A percentile compares a stretch with the other conserved stretches of the same genome.
These are phyloP conservation scores for Blastobotrys attinorum DNA, from an alignment of 805 yeast species.

Conservation along the genomic window DNA sequence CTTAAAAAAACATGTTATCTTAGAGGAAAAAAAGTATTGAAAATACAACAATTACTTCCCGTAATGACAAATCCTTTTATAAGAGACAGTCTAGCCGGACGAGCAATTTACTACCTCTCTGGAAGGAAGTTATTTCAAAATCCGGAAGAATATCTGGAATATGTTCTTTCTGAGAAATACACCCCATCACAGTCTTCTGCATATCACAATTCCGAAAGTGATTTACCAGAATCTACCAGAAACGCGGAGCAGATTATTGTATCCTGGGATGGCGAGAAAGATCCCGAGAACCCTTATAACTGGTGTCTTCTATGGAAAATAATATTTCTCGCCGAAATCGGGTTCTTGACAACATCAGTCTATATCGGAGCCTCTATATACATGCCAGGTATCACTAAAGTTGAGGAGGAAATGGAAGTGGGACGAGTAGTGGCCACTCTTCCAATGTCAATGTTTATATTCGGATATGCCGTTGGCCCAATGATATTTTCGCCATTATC, in stretches of 20 bases:
- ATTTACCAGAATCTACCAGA: no score
- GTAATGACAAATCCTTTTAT: constrained; percentile 17
- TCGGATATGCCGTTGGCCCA: constrained; percentile 53
- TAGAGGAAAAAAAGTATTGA: no score
- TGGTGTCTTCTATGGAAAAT: constrained; percentile 40
- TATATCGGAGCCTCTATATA: constrained; percentile 49
- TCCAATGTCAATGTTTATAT: constrained; percentile 43
- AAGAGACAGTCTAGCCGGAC: constrained; percentile 26
- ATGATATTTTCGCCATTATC: constrained; percentile 46
- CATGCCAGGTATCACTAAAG: constrained; percentile 41
- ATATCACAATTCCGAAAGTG: no score
- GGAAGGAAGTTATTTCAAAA: constrained; percentile 21
- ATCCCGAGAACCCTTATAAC: constrained; percentile 47
- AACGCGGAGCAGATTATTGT: constrained; percentile 4
- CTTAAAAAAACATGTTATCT: no score
- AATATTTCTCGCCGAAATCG: constrained; percentile 32
- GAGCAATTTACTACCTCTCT: constrained; percentile 25
- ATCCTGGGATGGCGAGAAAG: constrained; percentile 27
- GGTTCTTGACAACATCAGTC: constrained; percentile 39
- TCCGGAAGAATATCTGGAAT: constrained; percentile 26
- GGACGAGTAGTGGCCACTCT: constrained; percentile 38
- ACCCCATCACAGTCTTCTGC: no score
- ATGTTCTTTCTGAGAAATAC: constrained; percentile 27
- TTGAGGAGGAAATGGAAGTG: constrained; percentile 37
- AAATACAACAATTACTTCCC: no score